A percentile compares a stretch with the other conserved stretches of the same genome.
These are phyloP conservation scores for Cyberlindnera americana DNA, from an alignment of 805 yeast species.

Conservation along the genomic window DNA sequence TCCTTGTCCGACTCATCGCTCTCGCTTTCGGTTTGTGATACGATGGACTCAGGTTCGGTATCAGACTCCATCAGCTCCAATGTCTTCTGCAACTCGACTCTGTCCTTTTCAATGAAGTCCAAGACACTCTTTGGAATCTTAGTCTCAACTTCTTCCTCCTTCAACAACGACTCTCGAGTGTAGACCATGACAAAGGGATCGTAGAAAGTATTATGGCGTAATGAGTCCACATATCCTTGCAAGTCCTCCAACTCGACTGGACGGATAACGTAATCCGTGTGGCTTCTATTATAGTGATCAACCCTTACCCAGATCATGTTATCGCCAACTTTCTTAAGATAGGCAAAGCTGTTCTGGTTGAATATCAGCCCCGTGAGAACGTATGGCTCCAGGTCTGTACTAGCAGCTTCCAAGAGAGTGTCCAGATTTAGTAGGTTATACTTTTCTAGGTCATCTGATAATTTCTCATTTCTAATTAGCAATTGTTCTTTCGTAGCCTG, in stretches of 20 bases:
- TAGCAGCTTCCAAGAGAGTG: slow-evolving; percentile 22
- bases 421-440: slow-evolving; percentile 29
- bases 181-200: slow-evolving; percentile 33
- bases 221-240: not conserved
- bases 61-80: slow-evolving; percentile 20
- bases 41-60: slow-evolving; percentile 12
- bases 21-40: not conserved
- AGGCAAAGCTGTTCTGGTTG: slow-evolving; percentile 31
- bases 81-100: slow-evolving; percentile 19
- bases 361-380: slow-evolving; percentile 36
- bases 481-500: slow-evolving; percentile 15
- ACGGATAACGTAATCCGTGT: slow-evolving; percentile 25
- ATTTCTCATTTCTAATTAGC: slow-evolving; percentile 5
- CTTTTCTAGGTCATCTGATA: slow-evolving; percentile 16
- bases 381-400: slow-evolving; percentile 33
- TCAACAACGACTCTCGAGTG: slow-evolving; percentile 28
- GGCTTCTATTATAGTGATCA: slow-evolving; percentile 26
- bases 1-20: not conserved
- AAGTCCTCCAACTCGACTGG: slow-evolving; percentile 27
- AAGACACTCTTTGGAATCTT: slow-evolving; percentile 23
- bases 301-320: slow-evolving; percentile 31
- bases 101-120: slow-evolving; percentile 32
- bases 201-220: no score
- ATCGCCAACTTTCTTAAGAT: slow-evolving; percentile 20
- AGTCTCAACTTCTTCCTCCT: not conserved